Evolutionary conservation across 2,329 filamentous ascomycete species (phyloP).

Genomic region (Ascochyta lentis): DNA sequence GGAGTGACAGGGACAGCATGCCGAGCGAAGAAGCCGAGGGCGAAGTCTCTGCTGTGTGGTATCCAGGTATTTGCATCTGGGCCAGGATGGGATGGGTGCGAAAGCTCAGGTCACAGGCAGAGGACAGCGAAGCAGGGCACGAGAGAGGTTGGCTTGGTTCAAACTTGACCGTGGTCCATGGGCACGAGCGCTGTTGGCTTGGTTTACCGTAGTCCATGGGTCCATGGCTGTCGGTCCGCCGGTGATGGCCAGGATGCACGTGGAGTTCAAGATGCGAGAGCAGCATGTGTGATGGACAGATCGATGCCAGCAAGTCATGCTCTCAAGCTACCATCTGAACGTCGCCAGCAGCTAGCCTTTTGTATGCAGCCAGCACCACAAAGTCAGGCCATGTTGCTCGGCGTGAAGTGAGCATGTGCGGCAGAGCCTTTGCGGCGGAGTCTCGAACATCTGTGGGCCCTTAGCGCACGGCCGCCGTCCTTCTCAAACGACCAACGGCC

Average conservation of each 20-base stretch:
- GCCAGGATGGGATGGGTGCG: not conserved
- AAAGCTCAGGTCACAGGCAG: slow-evolving; percentile 10
- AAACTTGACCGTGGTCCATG: not conserved
- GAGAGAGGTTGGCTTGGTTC: not conserved
- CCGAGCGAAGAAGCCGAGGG: not conserved
- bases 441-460: slow-evolving; percentile 14
- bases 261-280: not conserved
- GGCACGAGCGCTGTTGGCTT: not conserved
- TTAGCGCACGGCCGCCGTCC: slow-evolving; percentile 4
- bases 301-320: slow-evolving; percentile 6
- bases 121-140: slow-evolving; percentile 4
- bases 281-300: not conserved
- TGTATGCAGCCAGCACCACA: slow-evolving; percentile 1
- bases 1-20: not conserved
- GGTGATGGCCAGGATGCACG: slow-evolving; percentile 1
- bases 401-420: slow-evolving; percentile 18
- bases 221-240: slow-evolving; percentile 4
- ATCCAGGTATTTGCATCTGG: not conserved
- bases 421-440: slow-evolving; percentile 11
- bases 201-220: not conserved
- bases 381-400: slow-evolving; percentile 18
- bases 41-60: slow-evolving; percentile 3
- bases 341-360: not conserved
- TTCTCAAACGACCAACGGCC: slow-evolving; percentile 16
- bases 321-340: not conserved